Evolutionary conservation across 2,329 filamentous ascomycete genomes (phyloP).

Genomic region (Sclerotinia borealis): DNA sequence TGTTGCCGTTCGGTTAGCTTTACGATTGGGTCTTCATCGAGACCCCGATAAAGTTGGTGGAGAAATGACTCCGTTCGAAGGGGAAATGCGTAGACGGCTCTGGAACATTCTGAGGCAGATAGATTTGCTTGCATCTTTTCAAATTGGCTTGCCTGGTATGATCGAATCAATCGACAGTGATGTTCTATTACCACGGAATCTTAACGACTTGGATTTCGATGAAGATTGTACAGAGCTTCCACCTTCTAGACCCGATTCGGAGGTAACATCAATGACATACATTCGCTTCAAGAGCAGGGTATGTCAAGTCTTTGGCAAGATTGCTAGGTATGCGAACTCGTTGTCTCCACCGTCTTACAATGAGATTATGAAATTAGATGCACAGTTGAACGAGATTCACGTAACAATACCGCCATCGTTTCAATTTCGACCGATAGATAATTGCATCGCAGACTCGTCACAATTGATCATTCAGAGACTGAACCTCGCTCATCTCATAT

Average conservation of each 20-base stretch:
- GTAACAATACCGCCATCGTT: conserved; percentile 41
- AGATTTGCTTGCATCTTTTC: conserved; percentile 69
- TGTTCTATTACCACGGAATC: conserved; percentile 64
- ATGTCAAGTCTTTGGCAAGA: conserved; percentile 43
- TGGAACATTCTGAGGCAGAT: conserved; percentile 64
- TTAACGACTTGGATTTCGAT: conserved; percentile 72
- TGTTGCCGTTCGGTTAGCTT: conserved; percentile 46
- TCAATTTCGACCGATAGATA: conserved; percentile 41
- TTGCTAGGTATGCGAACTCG: conserved; percentile 44
- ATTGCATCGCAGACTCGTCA: conserved; percentile 43
- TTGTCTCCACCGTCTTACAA: conserved; percentile 42
- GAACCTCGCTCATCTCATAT: conserved; percentile 44
- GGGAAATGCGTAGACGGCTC: conserved; percentile 55
- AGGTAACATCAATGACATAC: conserved; percentile 53
- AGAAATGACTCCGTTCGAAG: conserved; percentile 43
- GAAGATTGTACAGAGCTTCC: conserved; percentile 60
- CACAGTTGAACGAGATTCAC: conserved; percentile 41
- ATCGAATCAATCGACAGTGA: conserved; percentile 68
- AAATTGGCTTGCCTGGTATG: conserved; percentile 53
- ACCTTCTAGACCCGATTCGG: conserved; percentile 48
- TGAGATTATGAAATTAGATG: conserved; percentile 44
- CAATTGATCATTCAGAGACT: conserved; percentile 46
- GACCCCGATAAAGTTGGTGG: conserved; percentile 41
- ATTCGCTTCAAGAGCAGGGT: conserved; percentile 45
- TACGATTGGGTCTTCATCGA: conserved; percentile 54